Conservation (phyloP, 2,329 filamentous ascomycete genomes). For the Stagonosporopsis rhizophila region DNA sequence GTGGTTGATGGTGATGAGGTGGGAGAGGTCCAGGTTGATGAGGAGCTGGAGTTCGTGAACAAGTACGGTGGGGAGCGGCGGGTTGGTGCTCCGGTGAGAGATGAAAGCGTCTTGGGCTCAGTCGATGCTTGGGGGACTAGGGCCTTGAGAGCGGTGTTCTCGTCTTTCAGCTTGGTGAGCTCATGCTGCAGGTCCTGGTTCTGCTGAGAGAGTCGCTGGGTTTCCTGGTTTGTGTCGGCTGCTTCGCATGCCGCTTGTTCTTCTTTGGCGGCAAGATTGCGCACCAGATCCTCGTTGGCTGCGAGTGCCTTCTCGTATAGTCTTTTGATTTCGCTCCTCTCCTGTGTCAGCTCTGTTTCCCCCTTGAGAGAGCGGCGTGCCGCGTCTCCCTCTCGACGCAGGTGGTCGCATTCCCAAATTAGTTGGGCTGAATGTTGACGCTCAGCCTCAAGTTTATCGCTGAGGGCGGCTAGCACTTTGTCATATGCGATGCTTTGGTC, state of each 20-base stretch:
- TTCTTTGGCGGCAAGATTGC: background rate
- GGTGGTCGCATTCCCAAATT: background rate
- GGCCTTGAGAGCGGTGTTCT: background rate
- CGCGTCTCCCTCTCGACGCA: background rate
- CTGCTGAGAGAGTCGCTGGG: background rate
- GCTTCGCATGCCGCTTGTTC: background rate
- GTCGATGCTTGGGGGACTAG: too few species aligned
- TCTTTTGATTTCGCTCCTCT: slow-evolving; percentile 1
- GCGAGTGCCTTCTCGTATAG: background rate
- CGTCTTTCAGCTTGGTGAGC: background rate
- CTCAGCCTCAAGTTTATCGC: background rate
- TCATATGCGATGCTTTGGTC: background rate
- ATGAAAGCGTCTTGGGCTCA: too few species aligned
- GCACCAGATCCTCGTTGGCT: background rate
- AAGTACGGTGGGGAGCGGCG: too few species aligned
- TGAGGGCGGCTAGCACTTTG: background rate
- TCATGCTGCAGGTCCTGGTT: background rate
- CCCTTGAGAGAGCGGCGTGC: background rate
- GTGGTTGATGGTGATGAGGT: background rate
- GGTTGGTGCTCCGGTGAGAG: too few species aligned
- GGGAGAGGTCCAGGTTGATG: too few species aligned
- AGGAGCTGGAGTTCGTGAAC: background rate
- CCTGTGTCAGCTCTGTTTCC: background rate
- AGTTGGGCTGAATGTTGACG: background rate
- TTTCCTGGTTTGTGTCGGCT: background rate